These are phyloP conservation scores for Apiospora sp. DNA, from an alignment of 2,329 filamentous ascomycete species.

Conservation along the genomic window DNA sequence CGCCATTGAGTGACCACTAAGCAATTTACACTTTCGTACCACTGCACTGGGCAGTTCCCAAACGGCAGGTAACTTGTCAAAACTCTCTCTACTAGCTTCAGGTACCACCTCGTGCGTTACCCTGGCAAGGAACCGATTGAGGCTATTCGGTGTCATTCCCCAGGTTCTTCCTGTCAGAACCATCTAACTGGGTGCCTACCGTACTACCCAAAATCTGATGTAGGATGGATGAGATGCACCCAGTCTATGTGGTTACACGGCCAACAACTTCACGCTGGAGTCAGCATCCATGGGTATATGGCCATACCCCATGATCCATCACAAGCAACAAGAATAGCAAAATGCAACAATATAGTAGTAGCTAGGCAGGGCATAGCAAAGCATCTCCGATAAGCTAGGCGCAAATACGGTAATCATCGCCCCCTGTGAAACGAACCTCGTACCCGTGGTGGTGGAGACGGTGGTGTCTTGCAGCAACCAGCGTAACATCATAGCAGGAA, in stretches of 20 bases:
- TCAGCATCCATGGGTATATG: not conserved
- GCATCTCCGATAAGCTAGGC: too few species aligned
- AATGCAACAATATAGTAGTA: too few species aligned
- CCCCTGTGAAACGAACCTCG: slow-evolving; percentile 2
- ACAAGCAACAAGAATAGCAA: not conserved
- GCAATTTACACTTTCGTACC: not conserved
- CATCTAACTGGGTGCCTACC: not conserved
- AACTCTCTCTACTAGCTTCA: not conserved
- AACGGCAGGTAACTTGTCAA: too few species aligned
- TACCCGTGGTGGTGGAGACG: not conserved
- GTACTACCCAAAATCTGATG: not conserved
- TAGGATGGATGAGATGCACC: not conserved
- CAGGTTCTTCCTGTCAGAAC: not conserved
- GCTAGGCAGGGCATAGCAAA: too few species aligned
- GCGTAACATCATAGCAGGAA: not conserved
- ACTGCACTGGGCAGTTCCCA: too few species aligned
- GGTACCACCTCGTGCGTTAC: not conserved
- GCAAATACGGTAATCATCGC: too few species aligned
- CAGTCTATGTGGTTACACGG: not conserved
- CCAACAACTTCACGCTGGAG: not conserved
- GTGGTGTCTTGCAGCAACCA: not conserved
- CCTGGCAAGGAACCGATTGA: not conserved
- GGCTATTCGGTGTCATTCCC: not conserved
- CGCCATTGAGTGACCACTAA: not conserved
- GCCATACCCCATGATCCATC: not conserved